phyloP scores from a whole-genome alignment of 768 basidiomycete species.

The Tylopilus felleus region DNA sequence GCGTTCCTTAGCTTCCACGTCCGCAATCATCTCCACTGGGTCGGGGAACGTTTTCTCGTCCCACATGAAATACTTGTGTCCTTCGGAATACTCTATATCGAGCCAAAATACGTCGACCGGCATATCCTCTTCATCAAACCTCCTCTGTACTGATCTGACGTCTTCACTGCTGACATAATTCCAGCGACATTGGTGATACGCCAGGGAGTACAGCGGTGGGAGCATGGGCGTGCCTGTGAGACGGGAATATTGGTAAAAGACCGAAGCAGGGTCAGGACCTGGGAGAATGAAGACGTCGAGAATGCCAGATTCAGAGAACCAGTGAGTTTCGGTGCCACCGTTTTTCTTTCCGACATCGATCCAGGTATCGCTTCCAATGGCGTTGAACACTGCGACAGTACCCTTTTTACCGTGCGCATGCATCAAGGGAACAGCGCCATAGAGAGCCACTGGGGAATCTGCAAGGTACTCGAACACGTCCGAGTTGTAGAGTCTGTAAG shows the following conservation, averaged over 20 bases:
- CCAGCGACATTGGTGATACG: conserved; percentile 98
- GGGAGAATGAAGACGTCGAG: conserved; percentile 92
- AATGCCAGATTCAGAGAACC: conserved; percentile 97
- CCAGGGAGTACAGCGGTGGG: conserved; percentile 90
- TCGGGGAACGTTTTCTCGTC: conserved; percentile 89
- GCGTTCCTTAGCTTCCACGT: conserved; percentile 78
- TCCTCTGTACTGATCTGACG: conserved; percentile 74
- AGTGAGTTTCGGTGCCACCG: conserved; percentile 81
- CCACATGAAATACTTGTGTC: conserved; percentile 98
- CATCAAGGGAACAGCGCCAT: conserved; percentile 89
- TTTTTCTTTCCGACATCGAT: conserved; percentile 71
- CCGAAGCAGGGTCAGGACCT: conserved; percentile 77
- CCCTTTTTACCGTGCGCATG: conserved; percentile 87
- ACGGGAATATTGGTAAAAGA: conserved; percentile 81
- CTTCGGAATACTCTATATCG: conserved; percentile 92
- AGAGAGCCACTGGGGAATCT: conserved; percentile 74
- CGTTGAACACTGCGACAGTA: conserved; percentile 89
- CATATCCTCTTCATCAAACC: conserved; percentile 92
- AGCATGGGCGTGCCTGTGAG: conserved; percentile 85
- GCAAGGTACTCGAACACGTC: conserved; percentile 97
- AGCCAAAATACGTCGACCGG: conserved; percentile 97
- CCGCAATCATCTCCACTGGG: conserved; percentile 89
- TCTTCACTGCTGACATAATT: conserved; percentile 93
- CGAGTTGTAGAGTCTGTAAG: conserved; percentile 91
- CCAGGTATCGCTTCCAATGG: conserved; percentile 89